Conservation (phyloP, 805 yeast genomes). For the Ogataea salicorniae region DNA sequence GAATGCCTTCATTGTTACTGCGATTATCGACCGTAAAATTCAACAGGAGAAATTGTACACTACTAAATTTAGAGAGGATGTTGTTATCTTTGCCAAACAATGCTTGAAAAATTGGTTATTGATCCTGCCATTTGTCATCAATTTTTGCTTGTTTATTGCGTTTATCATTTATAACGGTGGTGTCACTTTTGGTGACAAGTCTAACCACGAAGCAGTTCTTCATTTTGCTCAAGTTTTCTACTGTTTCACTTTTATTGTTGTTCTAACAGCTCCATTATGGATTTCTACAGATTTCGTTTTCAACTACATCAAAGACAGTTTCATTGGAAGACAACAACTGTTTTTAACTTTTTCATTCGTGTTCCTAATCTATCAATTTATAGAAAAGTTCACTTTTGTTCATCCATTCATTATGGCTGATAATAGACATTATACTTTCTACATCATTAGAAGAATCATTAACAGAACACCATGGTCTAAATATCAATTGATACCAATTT, state of each 20-base stretch:
- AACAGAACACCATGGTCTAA: conserved; percentile 42
- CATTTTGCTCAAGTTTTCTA: conserved; percentile 83
- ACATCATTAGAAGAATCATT: conserved; percentile 68
- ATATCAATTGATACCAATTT: conserved; percentile 54
- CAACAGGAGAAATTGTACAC: conserved; percentile 27
- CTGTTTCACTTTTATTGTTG: conserved; percentile 55
- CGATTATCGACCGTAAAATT: conserved; percentile 47
- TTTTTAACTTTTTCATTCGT: conserved; percentile 20
- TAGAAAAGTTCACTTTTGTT: conserved; percentile 60
- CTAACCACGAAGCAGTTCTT: conserved; percentile 66
- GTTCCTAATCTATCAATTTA: conserved; percentile 36
- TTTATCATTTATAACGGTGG: conserved; percentile 73
- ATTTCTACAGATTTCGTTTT: conserved; percentile 37
- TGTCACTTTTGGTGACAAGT: conserved; percentile 86
- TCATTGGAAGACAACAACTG: conserved; percentile 20
- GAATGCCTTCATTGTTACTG: conserved; percentile 58
- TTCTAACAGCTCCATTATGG: conserved; percentile 78
- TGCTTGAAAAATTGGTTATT: conserved; percentile 28
- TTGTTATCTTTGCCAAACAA: conserved; percentile 21
- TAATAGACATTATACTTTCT: conserved; percentile 90
- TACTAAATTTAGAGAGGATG: conserved; percentile 25
- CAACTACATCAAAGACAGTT: conserved; percentile 33
- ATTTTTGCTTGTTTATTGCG: conserved; percentile 45
- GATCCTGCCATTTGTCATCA: conserved; percentile 47
- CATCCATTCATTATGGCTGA: conserved; percentile 94